Base-by-base conservation (phyloP, 495 filamentous ascomycete genomes). In the Penicillium taxi region DNA sequence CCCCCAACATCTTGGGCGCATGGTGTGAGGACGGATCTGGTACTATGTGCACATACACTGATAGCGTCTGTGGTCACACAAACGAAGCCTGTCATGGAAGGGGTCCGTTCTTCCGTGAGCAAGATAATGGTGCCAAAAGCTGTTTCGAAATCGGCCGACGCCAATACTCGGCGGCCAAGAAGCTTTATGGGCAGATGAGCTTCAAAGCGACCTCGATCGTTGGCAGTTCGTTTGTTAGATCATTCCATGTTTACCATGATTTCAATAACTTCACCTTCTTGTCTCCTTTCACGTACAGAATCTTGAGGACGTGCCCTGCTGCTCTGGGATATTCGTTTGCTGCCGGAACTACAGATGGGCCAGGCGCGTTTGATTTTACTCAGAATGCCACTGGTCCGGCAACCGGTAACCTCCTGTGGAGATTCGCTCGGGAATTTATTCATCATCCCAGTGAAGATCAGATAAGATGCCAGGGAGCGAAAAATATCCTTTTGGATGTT, bases 251-350 rank as follows among this genome's bases (percentile, higher is more conserved):
- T 22, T 86, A 74, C 50, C 69, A 81, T n/a, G 70, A 87, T 46
- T 79, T 93, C 65, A 76, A 82, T 6, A 74, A 70, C 36, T 90
- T 79, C 48, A 73, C 61, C 8, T 95, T 96, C 45, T 54, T 61
- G 9, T 75, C 89, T 5, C 70, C 83, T 0, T 69, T 69, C 48
- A 94, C 94, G 50, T 82, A 83, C 27, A 81, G 78, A 7, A 69
- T 59, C 14, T 74, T 80, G 11, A 69, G 54, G 14, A 94, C 90
- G 7, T 96, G 91, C 48, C 80, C 87, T 7, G 91, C 91, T n/a
- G 91, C 89, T 0, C 58, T 98, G 24, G 91, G 91, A 14, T 94
- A 89, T 43, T 87, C 83, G 2, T 98, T 98, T 59, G 91, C 91
- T 9, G 91, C 84, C 7, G 91, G 91, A 5, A 98, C 91, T 1